Evolutionary conservation across 495 filamentous ascomycete species (phyloP), one percentile per base, ranked within the genome.

Genomic region (Hypoxylon cercidicola): DNA sequence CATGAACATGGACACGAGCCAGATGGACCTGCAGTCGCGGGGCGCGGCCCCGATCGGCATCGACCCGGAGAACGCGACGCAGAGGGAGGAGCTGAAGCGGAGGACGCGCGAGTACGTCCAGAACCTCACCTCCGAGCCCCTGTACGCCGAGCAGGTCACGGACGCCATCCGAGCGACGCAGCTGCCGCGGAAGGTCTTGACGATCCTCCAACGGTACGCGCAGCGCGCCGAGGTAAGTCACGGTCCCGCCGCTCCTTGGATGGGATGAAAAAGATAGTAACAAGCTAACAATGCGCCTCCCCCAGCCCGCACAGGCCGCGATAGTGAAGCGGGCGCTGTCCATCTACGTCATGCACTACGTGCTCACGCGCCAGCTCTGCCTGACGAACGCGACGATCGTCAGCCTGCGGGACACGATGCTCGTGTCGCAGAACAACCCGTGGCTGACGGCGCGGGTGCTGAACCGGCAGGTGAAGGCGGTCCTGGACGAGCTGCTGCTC

Each of bases 261-360:
- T n/a, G 1, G 3, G 7, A 12, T n/a, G 15, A 11, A 20, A 32
- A 10, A 28, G 25, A 28, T 28, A 7, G 25, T 5, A n/a, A 16
- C 5, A 47, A 12, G 30, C 20, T 55, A 50, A 39, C 15, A 0
- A 52, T 21, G n/a, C n/a, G n/a, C 15, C n/a, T 20, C 16, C 25
- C 1, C 8, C 48, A 45, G 34, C 35, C 64, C 13, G 30, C 60
- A 2, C 50, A 75, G 59, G 66, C 66, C 7, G 30, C 74, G 16
- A 77, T 85, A 64, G 77, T 83, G 35, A 73, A 71, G 49, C 69
- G 76, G 18, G 82, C 78, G 39, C 68, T 85, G 44, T 74, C 73
- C 32, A 78, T 85, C 28, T 80, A 83, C 62, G 78, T 79, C 25
- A 79, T 80, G 71, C 81, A 84, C 60, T 82, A 82, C 67, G 77